Base-by-base conservation (phyloP, 306 rosid species). In the Ormosia semicastrata region DNA sequence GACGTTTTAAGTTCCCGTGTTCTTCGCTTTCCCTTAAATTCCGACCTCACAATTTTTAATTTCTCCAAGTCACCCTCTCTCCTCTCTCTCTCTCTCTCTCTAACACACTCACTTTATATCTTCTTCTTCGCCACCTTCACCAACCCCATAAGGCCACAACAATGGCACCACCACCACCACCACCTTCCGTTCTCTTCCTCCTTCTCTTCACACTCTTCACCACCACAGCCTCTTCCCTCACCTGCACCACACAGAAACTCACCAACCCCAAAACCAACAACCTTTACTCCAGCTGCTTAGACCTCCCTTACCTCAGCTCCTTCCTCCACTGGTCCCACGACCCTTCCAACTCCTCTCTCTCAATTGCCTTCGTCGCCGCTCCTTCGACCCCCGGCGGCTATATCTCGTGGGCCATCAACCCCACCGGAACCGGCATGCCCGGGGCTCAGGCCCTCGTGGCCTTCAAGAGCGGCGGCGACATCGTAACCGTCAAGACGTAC, bases 361-460 rank as follows among this genome's bases (percentile, higher is more conserved):
- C 97, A 6, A 8, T 95, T 4, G 98, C 88, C 2, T 95, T 91
- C 82, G 2, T 13, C 1, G 92, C 95, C 0, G 1, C 89, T 1
- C 90, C 89, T 6, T 7, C 95, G 0, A 33, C 2, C 0, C 3
- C 92, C 8, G 40, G 37, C 0, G 98, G 97, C 0, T 95, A 95
- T 95, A 34, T 91, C n/a, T 60, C 92, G 0, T 93, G 98, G 98
- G 98, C 90, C 2, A 43, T 95, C 6, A 95, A 95, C 60, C 98
- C 93, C 0, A 86, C 77, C 0, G 75, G 17, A 1, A 7, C 34
- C 4, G 95, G 94, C 15, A 95, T 91, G 99, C n/a, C 0, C 6
- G 95, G 98, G 0, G 69, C 97, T 0, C 95, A 93, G 47, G 70
- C 93, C 6, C 60, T 95, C 1, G 66, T 80, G 1, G 94, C 95